A percentile compares a stretch with the other conserved stretches of the same genome.
These are phyloP conservation scores for Lepidium campestre DNA, from an alignment of 441 rosid genomes.

Conservation along the genomic window DNA sequence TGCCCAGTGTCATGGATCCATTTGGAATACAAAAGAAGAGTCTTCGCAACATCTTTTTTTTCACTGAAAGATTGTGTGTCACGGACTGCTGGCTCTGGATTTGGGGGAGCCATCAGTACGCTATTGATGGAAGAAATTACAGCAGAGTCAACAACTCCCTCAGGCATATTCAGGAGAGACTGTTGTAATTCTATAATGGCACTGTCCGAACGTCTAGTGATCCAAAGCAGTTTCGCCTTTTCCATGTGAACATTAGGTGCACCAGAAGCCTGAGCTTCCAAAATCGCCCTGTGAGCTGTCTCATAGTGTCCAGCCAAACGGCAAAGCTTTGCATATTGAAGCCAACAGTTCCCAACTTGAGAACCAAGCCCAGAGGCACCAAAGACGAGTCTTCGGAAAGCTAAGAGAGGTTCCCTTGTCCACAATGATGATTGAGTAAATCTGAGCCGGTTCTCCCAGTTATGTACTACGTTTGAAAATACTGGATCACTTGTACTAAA, in stretches of 20 bases:
- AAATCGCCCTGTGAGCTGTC: slow-evolving; percentile 90
- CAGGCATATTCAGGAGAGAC: slow-evolving; percentile 88
- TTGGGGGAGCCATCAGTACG: slow-evolving; percentile 74
- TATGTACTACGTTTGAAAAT: slow-evolving; percentile 63
- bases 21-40: slow-evolving; percentile 89
- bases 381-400: slow-evolving; percentile 88
- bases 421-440: slow-evolving; percentile 90
- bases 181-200: slow-evolving; percentile 93
- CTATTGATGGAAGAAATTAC: slow-evolving; percentile 73
- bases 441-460: slow-evolving; percentile 92
- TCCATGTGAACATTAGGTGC: slow-evolving; percentile 91
- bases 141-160: slow-evolving; percentile 73
- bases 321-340: slow-evolving; percentile 98
- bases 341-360: slow-evolving; percentile 96
- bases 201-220: slow-evolving; percentile 84
- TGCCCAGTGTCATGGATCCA: slow-evolving; percentile 97
- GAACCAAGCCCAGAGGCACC: slow-evolving; percentile 81
- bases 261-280: slow-evolving; percentile 95
- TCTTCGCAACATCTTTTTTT: slow-evolving; percentile 77
- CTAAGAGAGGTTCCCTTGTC: slow-evolving; percentile 97
- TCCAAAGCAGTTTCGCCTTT: slow-evolving; percentile 98
- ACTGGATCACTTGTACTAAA: slow-evolving; percentile 50
- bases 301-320: slow-evolving; percentile 98
- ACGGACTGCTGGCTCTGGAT: slow-evolving; percentile 49
- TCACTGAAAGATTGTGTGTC: slow-evolving; percentile 60